Evolutionary conservation across 768 basidiomycete species (phyloP), one percentile per base, ranked within the genome.

Genomic region (Erythrobasidium yunnanense): DNA sequence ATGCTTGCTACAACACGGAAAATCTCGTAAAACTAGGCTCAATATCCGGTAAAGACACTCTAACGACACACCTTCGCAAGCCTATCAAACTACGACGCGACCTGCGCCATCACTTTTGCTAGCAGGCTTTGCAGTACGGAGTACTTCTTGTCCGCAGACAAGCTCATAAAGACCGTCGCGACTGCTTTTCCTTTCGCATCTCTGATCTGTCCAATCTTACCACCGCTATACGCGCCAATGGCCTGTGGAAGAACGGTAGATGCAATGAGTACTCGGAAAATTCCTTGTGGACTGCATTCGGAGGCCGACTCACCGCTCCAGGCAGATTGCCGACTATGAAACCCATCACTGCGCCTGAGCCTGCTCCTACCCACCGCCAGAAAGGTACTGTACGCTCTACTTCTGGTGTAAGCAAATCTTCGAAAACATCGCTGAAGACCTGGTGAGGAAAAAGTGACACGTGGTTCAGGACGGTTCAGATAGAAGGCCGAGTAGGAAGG

Each of bases 291-390:
- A 45, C 42, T 15, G 15, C 42, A 45, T 15, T 11, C 18, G 29
- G 11, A 30, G 50, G 7, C 13, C 18, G 8, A 52, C 56, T 47
- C 29, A 58, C 56, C 17, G 62, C 62, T 11, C 67, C 67, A 2
- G 67, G 67, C 52, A 68, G 51, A 50, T 68, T 68, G n/a, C 67
- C 67, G n/a, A 47, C 60, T 33, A 67, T 67, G 57, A 67, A 67
- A 49, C 66, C 53, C 55, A 68, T 33, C 3, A 47, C 50, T 1
- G 50, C 50, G 23, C 67, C 67, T 5, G 46, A n/a, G 6, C 32
- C 67, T 49, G 67, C 67, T 2, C 67, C 67, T 15, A 33, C 62
- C 63, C 63, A 68, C 23, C n/a, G 62, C 67, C 67, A 68, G 15
- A 68, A 23, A 1, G 67, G 67, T 15, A 55, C 47, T 20, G 55